A percentile compares a stretch with the other conserved stretches of the same genome.
These are phyloP conservation scores for Apiospora malaysiana DNA, from an alignment of 2,329 filamentous ascomycete genomes.

Conservation along the genomic window DNA sequence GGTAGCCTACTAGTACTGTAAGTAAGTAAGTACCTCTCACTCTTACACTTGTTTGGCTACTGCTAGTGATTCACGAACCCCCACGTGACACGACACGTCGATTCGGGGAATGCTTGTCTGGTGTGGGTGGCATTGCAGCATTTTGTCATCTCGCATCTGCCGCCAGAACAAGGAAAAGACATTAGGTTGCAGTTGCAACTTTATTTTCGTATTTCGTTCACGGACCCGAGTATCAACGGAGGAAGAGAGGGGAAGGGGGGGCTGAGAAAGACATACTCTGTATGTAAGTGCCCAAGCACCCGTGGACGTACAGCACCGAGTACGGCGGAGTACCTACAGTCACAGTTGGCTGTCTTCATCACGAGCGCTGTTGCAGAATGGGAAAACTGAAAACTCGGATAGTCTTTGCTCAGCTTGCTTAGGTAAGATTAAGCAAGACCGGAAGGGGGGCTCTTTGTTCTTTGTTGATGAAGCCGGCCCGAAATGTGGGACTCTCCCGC, in stretches of 20 bases:
- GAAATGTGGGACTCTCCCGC: slow-evolving; percentile 8
- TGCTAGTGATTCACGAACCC: neutral
- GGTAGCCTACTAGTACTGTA: no score
- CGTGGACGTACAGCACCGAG: no score
- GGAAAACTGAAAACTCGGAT: neutral
- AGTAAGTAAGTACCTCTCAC: neutral
- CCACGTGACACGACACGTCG: slow-evolving; percentile 17
- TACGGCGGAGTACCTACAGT: neutral
- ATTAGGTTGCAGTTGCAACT: slow-evolving; percentile 14
- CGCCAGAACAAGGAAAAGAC: neutral
- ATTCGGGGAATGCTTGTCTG: slow-evolving; percentile 11
- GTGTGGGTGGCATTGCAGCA: slow-evolving; percentile 18
- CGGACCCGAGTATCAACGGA: neutral
- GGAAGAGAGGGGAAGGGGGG: neutral
- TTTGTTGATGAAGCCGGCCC: neutral
- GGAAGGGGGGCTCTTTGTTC: neutral
- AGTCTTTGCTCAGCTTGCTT: neutral
- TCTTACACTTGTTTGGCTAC: neutral
- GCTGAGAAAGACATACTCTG: no score
- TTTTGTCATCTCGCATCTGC: slow-evolving; percentile 16
- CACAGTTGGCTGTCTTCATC: neutral
- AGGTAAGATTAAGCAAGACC: neutral
- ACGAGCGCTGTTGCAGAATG: neutral
- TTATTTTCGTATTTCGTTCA: slow-evolving; percentile 11
- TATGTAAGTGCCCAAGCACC: neutral